A percentile compares a stretch with the other conserved stretches of the same genome.
phyloP scores from a whole-genome alignment of 768 basidiomycete species.

The Clathrus columnatus region DNA sequence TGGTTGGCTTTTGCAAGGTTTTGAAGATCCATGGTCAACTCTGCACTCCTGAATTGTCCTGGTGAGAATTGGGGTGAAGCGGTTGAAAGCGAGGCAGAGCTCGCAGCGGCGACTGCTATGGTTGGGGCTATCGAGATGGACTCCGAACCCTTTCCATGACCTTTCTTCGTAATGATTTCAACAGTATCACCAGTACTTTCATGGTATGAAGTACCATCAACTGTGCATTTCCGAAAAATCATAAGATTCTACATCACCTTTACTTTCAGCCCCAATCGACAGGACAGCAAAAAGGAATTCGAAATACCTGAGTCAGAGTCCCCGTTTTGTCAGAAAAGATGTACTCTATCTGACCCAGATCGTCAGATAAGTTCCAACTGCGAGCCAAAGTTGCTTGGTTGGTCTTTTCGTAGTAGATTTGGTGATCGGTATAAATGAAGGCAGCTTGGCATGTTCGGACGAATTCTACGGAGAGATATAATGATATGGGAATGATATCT shows the following conservation, averaged over 20 bases:
- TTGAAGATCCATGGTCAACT: background rate
- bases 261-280: background rate
- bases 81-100: background rate
- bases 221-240: conserved; percentile 96
- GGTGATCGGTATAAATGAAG: conserved; percentile 92
- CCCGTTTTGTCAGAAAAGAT: conserved; percentile 92
- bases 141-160: background rate
- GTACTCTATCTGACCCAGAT: conserved; percentile 98
- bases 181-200: conserved; percentile 44
- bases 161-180: background rate
- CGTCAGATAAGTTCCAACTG: conserved; percentile 98
- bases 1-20: conserved; percentile 48
- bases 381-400: conserved; percentile 90
- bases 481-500: conserved; percentile 91
- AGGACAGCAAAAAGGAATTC: background rate
- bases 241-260: conserved; percentile 58
- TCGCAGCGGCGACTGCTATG: background rate
- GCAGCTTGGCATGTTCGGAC: conserved; percentile 97
- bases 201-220: conserved; percentile 77
- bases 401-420: conserved; percentile 89
- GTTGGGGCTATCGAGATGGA: background rate
- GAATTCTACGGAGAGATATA: conserved; percentile 96
- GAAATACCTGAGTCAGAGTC: conserved; percentile 72
- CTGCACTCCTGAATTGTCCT: background rate
- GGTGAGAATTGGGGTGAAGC: background rate